These are phyloP conservation scores for Yarrowia sp. DNA, from an alignment of 805 yeast genomes.

Conservation along the genomic window DNA sequence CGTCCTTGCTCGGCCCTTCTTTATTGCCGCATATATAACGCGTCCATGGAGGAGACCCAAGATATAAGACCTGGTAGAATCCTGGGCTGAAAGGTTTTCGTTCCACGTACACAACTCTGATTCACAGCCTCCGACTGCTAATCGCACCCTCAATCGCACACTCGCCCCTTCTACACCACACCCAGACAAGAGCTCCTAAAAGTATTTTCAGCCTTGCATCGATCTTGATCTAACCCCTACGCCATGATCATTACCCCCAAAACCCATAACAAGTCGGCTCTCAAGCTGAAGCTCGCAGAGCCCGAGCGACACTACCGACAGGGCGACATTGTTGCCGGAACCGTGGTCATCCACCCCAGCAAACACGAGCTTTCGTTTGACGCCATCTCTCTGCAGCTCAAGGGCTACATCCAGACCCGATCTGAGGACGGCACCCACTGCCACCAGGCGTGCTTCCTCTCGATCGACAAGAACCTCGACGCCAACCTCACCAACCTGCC, in stretches of 20 bases:
- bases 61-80: background rate
- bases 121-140: background rate
- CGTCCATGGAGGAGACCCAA: background rate
- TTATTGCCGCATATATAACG: conserved; percentile 24
- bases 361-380: conserved; percentile 14
- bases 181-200: background rate
- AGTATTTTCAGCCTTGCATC: conserved; percentile 14
- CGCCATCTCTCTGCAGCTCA: conserved; percentile 26
- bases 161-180: too few relatives aligned
- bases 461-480: conserved; percentile 23
- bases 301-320: conserved; percentile 25
- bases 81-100: background rate
- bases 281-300: conserved; percentile 21
- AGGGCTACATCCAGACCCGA: conserved; percentile 26
- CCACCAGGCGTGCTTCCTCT: conserved; percentile 24
- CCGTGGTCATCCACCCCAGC: conserved; percentile 20
- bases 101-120: background rate
- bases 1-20: conserved; percentile 25
- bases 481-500: conserved; percentile 25
- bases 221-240: background rate
- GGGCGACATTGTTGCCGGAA: conserved; percentile 14
- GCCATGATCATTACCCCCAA: conserved; percentile 22
- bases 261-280: conserved; percentile 23
- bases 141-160: background rate
- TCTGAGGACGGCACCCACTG: conserved; percentile 24